These are phyloP conservation scores for Xylariaceae sp. DNA, from an alignment of 2,329 filamentous ascomycete species.

Conservation along the genomic window DNA sequence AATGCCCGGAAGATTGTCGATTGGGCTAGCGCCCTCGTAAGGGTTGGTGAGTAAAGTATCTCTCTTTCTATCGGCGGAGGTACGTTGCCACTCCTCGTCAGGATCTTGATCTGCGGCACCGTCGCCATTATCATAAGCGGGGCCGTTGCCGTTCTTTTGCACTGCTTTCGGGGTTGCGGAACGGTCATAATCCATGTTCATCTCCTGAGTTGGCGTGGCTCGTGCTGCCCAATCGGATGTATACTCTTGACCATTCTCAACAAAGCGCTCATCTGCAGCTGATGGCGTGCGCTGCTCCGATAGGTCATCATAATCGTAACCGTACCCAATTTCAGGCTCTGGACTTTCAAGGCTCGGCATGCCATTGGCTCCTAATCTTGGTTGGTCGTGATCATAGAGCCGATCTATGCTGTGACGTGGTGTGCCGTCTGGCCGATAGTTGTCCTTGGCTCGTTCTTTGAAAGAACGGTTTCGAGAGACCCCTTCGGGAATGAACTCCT, in stretches of 20 bases:
- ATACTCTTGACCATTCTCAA: constrained; percentile 38
- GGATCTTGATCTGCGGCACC: constrained; percentile 51
- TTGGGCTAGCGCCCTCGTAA: constrained; percentile 59
- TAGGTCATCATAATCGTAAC: constrained; percentile 41
- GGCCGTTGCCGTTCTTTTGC: constrained; percentile 33
- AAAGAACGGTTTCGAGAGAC: constrained; percentile 59
- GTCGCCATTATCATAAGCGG: constrained; percentile 39
- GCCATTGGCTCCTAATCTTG: constrained; percentile 62
- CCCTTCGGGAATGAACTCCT: constrained; percentile 44
- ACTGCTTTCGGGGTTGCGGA: constrained; percentile 29
- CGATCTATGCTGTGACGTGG: constrained; percentile 56
- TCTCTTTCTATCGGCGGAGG: constrained; percentile 57
- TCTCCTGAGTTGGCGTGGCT: constrained; percentile 33
- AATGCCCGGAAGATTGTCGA: constrained; percentile 49
- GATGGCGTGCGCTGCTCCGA: constrained; percentile 74
- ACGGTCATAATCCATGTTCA: constrained; percentile 28
- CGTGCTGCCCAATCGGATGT: constrained; percentile 31
- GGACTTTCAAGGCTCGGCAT: constrained; percentile 64
- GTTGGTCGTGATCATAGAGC: constrained; percentile 46
- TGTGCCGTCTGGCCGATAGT: constrained; percentile 49
- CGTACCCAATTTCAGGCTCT: constrained; percentile 71
- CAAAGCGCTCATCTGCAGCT: constrained; percentile 68
- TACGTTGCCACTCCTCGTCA: constrained; percentile 60
- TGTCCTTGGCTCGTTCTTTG: constrained; percentile 58
- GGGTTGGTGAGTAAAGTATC: constrained; percentile 64